These are phyloP conservation scores for Penicillium sp. DNA, from an alignment of 2,329 filamentous ascomycete species.

Conservation along the genomic window DNA sequence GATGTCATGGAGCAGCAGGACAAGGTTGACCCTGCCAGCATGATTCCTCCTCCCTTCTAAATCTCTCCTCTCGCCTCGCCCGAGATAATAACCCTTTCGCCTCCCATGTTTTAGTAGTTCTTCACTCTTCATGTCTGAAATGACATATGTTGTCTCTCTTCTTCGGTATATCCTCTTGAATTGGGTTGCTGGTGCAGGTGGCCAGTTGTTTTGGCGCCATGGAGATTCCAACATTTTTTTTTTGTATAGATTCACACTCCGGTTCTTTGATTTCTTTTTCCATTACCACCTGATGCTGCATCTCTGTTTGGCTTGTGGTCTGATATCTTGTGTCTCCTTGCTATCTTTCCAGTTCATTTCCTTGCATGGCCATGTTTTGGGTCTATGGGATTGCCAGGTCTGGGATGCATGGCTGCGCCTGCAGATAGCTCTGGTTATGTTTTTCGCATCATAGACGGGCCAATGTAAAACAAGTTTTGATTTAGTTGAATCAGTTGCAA, in stretches of 20 bases:
- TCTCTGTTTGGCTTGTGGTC: slow-evolving; percentile 21
- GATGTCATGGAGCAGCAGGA: slow-evolving; percentile 86
- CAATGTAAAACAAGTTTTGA: slow-evolving; percentile 40
- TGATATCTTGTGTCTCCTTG: slow-evolving; percentile 18
- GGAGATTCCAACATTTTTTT: slow-evolving; percentile 34
- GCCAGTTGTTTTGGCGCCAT: slow-evolving; percentile 41
- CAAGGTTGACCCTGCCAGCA: slow-evolving; percentile 44
- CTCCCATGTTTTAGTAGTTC: slow-evolving; percentile 47
- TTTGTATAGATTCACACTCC: slow-evolving; percentile 42
- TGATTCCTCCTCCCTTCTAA: slow-evolving; percentile 53
- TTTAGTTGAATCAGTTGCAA: neutral
- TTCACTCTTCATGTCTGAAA: slow-evolving; percentile 39
- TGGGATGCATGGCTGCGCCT: slow-evolving; percentile 30
- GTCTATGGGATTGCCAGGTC: slow-evolving; percentile 22
- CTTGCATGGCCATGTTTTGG: slow-evolving; percentile 28
- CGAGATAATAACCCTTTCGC: slow-evolving; percentile 34
- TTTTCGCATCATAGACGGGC: slow-evolving; percentile 42
- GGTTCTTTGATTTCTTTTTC: slow-evolving; percentile 27
- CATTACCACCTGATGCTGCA: slow-evolving; percentile 28
- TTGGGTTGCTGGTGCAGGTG: slow-evolving; percentile 37
- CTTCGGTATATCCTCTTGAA: slow-evolving; percentile 34
- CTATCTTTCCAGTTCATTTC: slow-evolving; percentile 23
- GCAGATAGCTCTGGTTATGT: slow-evolving; percentile 31
- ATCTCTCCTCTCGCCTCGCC: slow-evolving; percentile 19
- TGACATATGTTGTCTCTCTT: slow-evolving; percentile 33